Evolutionary conservation across 495 filamentous ascomycete genomes (phyloP).

Genomic region (Aspergillus sclerotioniger): DNA sequence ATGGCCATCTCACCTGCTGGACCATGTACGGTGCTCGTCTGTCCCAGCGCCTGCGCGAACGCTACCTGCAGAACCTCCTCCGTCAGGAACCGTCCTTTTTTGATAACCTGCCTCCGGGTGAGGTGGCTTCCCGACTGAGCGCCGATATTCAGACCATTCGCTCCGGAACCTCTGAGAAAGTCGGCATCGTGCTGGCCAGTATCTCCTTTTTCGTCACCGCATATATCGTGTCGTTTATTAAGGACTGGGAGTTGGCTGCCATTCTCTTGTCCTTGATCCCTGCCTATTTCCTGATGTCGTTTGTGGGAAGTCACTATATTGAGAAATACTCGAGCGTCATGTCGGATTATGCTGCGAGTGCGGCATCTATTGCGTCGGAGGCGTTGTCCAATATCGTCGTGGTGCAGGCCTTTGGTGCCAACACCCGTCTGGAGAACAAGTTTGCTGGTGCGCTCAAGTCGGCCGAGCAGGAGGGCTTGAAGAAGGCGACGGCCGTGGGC

Average conservation of each 20-base stretch:
- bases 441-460: constrained; percentile 47
- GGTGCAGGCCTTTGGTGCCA: constrained; percentile 51
- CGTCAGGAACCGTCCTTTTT: constrained; percentile 63
- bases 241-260: constrained; percentile 42
- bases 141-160: constrained; percentile 60
- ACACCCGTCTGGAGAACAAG: constrained; percentile 49
- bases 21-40: constrained; percentile 60
- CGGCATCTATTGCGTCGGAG: constrained; percentile 50
- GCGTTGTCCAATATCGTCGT: constrained; percentile 45
- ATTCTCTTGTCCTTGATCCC: constrained; percentile 58
- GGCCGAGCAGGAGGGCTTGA: constrained; percentile 51
- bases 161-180: constrained; percentile 65
- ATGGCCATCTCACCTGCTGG: constrained; percentile 54
- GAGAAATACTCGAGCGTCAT: constrained; percentile 56
- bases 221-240: constrained; percentile 64
- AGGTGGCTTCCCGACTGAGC: constrained; percentile 61
- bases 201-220: constrained; percentile 61
- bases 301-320: constrained; percentile 58
- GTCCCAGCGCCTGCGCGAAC: constrained; percentile 58
- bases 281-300: constrained; percentile 63
- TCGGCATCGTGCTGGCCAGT: constrained; percentile 57
- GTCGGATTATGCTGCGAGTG: constrained; percentile 49
- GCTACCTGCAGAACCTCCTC: constrained; percentile 55
- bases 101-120: constrained; percentile 53
- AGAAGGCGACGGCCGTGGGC: constrained; percentile 58